A percentile compares a stretch with the other conserved stretches of the same genome.
Conservation (phyloP, 208 protist species). For the Leishmania amazonensis region DNA sequence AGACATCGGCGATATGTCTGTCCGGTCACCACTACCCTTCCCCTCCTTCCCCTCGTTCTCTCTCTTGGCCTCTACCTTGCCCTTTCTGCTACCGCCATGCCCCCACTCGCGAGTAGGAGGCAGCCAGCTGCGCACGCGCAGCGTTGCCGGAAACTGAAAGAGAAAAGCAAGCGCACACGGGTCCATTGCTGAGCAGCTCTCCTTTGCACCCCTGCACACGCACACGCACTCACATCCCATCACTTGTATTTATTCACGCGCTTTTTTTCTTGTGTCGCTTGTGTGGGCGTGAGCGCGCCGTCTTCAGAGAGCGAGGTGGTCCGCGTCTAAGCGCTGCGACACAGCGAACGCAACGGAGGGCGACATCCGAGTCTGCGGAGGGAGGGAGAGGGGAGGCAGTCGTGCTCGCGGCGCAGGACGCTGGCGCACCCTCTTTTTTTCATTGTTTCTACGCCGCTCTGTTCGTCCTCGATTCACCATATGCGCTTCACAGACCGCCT, state of each 20-base stretch:
- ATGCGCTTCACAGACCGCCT: slow-evolving; percentile 10
- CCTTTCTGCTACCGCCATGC: no score
- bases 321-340: background rate
- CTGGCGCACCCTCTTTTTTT: background rate
- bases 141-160: no score
- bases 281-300: background rate
- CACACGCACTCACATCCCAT: no score
- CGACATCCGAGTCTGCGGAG: no score
- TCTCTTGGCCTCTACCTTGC: no score
- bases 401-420: background rate
- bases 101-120: no score
- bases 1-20: background rate
- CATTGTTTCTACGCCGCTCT: background rate
- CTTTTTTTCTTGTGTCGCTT: background rate
- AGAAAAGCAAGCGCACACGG: no score
- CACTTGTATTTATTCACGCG: background rate
- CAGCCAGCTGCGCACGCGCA: no score
- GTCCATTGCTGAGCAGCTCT: no score
- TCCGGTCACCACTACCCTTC: background rate
- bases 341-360: background rate
- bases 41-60: background rate
- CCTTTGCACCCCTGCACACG: no score
- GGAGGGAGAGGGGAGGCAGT: background rate
- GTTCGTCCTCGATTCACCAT: background rate
- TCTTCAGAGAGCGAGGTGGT: background rate